phyloP scores from a whole-genome alignment of 2,329 filamentous ascomycete genomes.

The Cucurbitaria berberidis region DNA sequence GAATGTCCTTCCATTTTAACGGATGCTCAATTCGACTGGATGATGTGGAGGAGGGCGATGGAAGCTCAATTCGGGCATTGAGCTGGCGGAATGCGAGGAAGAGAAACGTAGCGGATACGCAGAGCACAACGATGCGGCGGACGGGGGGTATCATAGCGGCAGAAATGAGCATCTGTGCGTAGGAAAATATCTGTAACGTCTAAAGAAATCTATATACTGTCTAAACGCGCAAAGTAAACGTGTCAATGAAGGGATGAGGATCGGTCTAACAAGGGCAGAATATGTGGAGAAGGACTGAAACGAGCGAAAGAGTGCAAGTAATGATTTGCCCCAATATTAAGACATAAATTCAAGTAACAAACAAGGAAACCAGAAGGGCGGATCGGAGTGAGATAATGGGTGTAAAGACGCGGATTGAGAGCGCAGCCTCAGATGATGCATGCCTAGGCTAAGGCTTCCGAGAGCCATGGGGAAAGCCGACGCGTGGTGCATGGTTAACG shows the following conservation, averaged over 20 bases:
- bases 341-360: neutral
- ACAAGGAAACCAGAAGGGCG: neutral
- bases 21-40: conserved; percentile 36
- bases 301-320: neutral
- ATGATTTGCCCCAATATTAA: neutral
- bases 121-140: conserved; percentile 40
- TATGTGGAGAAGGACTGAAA: neutral
- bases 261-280: neutral
- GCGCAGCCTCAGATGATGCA: conserved; percentile 7
- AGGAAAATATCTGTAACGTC: neutral
- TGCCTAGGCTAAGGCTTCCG: conserved; percentile 8
- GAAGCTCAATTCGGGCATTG: conserved; percentile 20
- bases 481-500: conserved; percentile 5
- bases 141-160: conserved; percentile 34
- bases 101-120: conserved; percentile 32
- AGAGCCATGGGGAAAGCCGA: too few species aligned
- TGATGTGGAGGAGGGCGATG: conserved; percentile 28
- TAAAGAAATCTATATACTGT: neutral
- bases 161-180: conserved; percentile 4
- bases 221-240: neutral
- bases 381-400: conserved; percentile 1
- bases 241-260: neutral
- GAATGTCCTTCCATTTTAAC: conserved; percentile 44
- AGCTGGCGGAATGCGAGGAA: conserved; percentile 43
- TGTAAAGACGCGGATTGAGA: conserved; percentile 3